Base-by-base conservation (phyloP, 2,329 filamentous ascomycete species). In the Fusarium decemcellulare region DNA sequence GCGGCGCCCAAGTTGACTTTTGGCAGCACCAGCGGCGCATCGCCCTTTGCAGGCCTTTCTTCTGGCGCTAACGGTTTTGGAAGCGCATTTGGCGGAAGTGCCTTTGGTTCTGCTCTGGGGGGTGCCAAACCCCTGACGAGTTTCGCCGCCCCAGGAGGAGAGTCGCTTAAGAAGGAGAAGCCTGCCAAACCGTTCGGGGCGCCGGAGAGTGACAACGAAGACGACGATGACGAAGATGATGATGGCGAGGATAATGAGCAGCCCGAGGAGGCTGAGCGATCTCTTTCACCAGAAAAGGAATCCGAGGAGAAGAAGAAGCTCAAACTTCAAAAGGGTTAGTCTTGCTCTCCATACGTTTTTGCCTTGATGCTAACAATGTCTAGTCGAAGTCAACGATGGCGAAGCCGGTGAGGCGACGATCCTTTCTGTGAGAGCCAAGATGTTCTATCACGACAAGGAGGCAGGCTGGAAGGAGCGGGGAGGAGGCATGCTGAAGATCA, bases 401-500 rank as follows among this genome's bases (percentile, higher is more conserved):
- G 95, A 98, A 81, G 90, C 94, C 74, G 90, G 90, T 51, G 95
- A 98, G 78, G 85, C 86, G 18, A 95, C 92, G 2, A 82, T 93
- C 51, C 88, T 95, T 76, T 87, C 90, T 46, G 90, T 92, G 63
- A 91, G 95, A 69, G 92, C 93, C 18, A 97, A 97, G 80, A 88
- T 98, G 62, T 98, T 93, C 82, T 88, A 91, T 61, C 92, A 96
- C 74, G 90, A 92, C 69, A 89, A 89, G 68, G 85, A 85, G 37
- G 86, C 88, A 58, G 90, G 90, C 48, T 98, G 95, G 95, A 95
- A 95, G 79, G 95, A 98, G 81, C 90, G 95, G 55, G 95, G 95
- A 12, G 87, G 91, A 5, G 95, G 95, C 46, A 92, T 91, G 72
- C 85, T 97, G 72, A 96, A 96, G 81, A 87, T 97, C 77, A 97